Percentiles rank a stretch among this genome's conserved stretches.
Evolutionary conservation across 139 green algal species (phyloP).

Genomic region (Chlorella sp.): DNA sequence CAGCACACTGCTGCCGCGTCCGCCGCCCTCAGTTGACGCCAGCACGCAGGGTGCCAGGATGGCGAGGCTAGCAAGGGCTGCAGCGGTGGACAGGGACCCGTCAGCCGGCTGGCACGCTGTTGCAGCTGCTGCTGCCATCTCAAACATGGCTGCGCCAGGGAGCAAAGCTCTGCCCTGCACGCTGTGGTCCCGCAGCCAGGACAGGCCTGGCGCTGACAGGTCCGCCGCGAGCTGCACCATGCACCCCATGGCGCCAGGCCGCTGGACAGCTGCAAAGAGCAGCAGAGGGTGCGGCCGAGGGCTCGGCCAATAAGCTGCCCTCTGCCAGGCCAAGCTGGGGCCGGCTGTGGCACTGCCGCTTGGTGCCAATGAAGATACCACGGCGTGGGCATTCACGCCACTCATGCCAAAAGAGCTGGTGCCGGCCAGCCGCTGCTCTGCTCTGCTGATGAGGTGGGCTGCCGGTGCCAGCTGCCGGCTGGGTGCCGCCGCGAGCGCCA

Average conservation of each 20-base stretch:
- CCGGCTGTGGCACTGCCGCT: neutral
- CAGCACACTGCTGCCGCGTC: neutral
- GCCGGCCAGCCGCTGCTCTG: neutral
- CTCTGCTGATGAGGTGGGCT: neutral
- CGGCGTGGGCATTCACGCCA: constrained; percentile 54
- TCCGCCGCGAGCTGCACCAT: neutral
- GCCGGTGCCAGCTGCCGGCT: constrained; percentile 5
- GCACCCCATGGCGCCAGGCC: neutral
- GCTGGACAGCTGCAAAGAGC: neutral
- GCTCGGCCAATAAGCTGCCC: neutral
- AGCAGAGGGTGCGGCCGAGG: constrained; percentile 1
- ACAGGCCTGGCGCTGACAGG: constrained; percentile 16
- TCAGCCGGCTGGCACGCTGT: neutral
- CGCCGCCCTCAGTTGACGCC: neutral
- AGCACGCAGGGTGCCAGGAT: constrained; percentile 23
- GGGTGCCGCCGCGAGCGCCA: neutral
- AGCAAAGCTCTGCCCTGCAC: constrained; percentile 54
- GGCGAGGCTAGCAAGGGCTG: neutral
- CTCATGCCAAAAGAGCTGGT: constrained; percentile 57
- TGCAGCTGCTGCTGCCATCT: neutral
- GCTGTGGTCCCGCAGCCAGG: constrained; percentile 66
- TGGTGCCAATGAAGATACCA: constrained; percentile 12
- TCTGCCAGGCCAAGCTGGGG: neutral
- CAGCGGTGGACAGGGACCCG: neutral
- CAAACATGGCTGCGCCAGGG: constrained; percentile 32